A percentile compares a stretch with the other conserved stretches of the same genome.
phyloP scores from a whole-genome alignment of 1,139 yeast species.

The Blastobotrys indianensis region DNA sequence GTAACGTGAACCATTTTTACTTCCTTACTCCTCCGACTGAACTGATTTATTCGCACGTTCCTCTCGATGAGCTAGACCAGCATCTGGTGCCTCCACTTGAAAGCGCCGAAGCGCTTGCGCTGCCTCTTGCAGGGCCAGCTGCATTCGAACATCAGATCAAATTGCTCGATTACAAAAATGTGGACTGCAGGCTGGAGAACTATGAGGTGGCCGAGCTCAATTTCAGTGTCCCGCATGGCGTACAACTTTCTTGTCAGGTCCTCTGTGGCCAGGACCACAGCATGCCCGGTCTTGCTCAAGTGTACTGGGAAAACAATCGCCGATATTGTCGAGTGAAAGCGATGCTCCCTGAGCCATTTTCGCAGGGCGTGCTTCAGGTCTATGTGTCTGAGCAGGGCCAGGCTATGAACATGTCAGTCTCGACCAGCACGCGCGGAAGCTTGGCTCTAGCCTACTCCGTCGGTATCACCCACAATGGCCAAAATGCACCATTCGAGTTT shows the following conservation, averaged over 20 bases:
- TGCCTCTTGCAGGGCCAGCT: slow-evolving; percentile 83
- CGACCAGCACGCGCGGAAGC: neutral
- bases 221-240: slow-evolving; percentile 59
- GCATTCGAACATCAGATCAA: slow-evolving; percentile 55
- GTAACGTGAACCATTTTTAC: slow-evolving; percentile 48
- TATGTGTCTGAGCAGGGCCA: slow-evolving; percentile 67
- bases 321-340: slow-evolving; percentile 78
- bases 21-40: slow-evolving; percentile 72
- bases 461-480: slow-evolving; percentile 73
- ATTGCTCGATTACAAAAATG: slow-evolving; percentile 67
- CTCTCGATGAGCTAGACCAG: slow-evolving; percentile 70
- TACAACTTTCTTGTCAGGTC: slow-evolving; percentile 59
- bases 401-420: slow-evolving; percentile 51
- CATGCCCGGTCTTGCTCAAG: slow-evolving; percentile 59
- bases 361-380: slow-evolving; percentile 68
- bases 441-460: slow-evolving; percentile 61
- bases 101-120: slow-evolving; percentile 66
- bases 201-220: slow-evolving; percentile 76
- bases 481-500: slow-evolving; percentile 52
- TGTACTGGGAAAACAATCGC: slow-evolving; percentile 59
- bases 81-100: slow-evolving; percentile 82
- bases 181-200: slow-evolving; percentile 66
- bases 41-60: slow-evolving; percentile 79
- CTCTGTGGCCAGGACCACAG: slow-evolving; percentile 11
- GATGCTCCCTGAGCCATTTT: slow-evolving; percentile 58